Evolutionary conservation across 139 green algal species (phyloP).

Genomic region (Raphidocelis subcapitata): DNA sequence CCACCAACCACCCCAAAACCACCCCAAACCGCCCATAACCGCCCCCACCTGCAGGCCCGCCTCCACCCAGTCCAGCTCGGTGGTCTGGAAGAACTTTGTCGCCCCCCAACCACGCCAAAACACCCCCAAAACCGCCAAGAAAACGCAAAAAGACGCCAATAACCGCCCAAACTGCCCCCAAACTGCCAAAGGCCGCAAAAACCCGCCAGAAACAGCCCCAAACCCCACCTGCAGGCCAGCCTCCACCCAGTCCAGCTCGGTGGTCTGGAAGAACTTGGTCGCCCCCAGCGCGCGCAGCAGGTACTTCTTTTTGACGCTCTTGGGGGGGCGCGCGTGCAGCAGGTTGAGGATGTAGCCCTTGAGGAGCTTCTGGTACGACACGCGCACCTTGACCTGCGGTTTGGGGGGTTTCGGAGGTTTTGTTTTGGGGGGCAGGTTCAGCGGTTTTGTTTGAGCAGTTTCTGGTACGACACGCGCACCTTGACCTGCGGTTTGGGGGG

Average conservation of each 20-base stretch:
- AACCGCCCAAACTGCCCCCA: no score
- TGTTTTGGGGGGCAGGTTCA: no score
- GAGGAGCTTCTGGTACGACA: slow-evolving; percentile 99
- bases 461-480: slow-evolving; percentile 99
- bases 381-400: no score
- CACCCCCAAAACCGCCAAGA: no score
- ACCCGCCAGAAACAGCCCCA: no score
- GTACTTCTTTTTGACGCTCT: slow-evolving; percentile 94
- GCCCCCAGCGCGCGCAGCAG: slow-evolving; percentile 87
- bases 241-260: slow-evolving; percentile 99
- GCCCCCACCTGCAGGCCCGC: slow-evolving; percentile 85
- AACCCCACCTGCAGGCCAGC: slow-evolving; percentile 85
- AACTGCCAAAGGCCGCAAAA: no score
- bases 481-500: no score
- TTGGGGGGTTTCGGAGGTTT: slow-evolving; percentile 22
- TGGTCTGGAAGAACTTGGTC: slow-evolving; percentile 99
- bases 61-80: slow-evolving; percentile 99
- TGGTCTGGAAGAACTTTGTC: slow-evolving; percentile 99
- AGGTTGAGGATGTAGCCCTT: slow-evolving; percentile 98
- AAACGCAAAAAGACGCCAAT: no score
- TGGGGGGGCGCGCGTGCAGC: slow-evolving; percentile 90
- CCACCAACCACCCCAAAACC: no score
- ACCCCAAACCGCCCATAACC: no score
- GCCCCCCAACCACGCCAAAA: no score
- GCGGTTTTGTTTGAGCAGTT: slow-evolving; percentile 99